Conservation (phyloP, 441 rosid genomes). For the Pelargonium cotyledonis region DNA sequence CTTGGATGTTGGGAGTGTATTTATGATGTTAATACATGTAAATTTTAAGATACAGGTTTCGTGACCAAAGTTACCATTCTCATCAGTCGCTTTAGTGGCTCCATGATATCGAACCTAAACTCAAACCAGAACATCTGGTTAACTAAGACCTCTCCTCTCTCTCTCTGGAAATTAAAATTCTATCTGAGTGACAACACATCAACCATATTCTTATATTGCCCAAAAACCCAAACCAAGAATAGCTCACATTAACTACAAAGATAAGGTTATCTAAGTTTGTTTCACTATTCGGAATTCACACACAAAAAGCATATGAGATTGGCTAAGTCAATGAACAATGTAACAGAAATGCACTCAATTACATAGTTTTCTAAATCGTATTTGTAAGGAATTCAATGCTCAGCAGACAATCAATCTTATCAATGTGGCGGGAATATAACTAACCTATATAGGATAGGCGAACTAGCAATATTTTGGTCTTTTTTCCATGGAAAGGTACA, state of each 20-base stretch:
- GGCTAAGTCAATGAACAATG: neutral
- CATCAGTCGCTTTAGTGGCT: neutral
- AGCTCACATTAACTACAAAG: neutral
- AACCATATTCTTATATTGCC: too few species aligned
- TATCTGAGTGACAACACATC: too few species aligned
- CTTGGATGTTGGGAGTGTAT: too few species aligned
- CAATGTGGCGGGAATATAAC: neutral
- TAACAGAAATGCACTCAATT: neutral
- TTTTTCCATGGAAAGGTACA: too few species aligned
- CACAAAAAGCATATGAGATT: neutral
- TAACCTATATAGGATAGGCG: neutral
- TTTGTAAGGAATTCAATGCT: neutral
- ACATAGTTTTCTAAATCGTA: neutral
- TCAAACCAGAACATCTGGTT: neutral
- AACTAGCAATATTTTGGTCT: too few species aligned
- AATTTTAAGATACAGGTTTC: too few species aligned
- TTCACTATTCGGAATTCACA: neutral
- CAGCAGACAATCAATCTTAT: neutral
- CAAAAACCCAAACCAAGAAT: neutral
- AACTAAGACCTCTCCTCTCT: neutral
- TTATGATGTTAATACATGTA: too few species aligned
- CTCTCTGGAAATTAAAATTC: too few species aligned
- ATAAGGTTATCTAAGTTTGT: neutral
- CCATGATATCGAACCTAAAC: neutral
- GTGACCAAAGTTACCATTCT: too few species aligned